These are phyloP conservation scores for Tuber umbilicatum DNA, from an alignment of 495 filamentous ascomycete genomes.

Conservation along the genomic window DNA sequence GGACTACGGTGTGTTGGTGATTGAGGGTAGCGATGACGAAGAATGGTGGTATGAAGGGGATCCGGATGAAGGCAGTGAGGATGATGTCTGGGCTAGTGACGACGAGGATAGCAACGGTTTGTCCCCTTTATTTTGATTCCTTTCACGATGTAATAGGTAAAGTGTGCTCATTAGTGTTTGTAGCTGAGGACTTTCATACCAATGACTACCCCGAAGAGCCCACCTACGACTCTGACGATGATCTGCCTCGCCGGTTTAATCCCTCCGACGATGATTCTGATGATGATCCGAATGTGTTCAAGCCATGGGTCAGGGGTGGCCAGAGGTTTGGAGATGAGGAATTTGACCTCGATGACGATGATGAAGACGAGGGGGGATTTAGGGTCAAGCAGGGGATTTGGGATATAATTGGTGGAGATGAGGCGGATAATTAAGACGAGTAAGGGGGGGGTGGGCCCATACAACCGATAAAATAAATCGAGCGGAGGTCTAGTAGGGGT, in stretches of 20 bases:
- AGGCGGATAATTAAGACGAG: conserved; percentile 22
- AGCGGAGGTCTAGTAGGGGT: conserved; percentile 11
- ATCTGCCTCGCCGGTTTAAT: conserved; percentile 26
- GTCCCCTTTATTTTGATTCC: neutral
- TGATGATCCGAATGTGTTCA: conserved; percentile 23
- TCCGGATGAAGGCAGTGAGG: conserved; percentile 29
- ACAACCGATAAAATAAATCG: conserved; percentile 24
- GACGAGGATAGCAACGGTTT: conserved; percentile 41
- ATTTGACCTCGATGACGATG: conserved; percentile 36
- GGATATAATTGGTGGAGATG: conserved; percentile 12
- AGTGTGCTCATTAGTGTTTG: conserved; percentile 8
- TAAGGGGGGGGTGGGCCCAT: neutral
- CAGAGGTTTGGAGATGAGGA: conserved; percentile 40
- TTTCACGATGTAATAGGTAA: neutral
- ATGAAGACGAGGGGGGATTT: conserved; percentile 20
- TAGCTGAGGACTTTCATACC: conserved; percentile 42
- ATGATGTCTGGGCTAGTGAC: conserved; percentile 35
- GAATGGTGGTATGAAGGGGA: conserved; percentile 43
- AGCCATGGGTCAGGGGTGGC: conserved; percentile 22
- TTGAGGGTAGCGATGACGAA: conserved; percentile 39
- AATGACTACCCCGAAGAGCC: conserved; percentile 42
- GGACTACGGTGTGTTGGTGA: conserved; percentile 39
- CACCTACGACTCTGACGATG: conserved; percentile 32
- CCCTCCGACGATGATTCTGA: conserved; percentile 24
- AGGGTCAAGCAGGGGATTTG: neutral